A percentile compares a stretch with the other conserved stretches of the same genome.
Conservation (phyloP, 129 eudicot species). For the carrot (Daucus carota) region DNA sequence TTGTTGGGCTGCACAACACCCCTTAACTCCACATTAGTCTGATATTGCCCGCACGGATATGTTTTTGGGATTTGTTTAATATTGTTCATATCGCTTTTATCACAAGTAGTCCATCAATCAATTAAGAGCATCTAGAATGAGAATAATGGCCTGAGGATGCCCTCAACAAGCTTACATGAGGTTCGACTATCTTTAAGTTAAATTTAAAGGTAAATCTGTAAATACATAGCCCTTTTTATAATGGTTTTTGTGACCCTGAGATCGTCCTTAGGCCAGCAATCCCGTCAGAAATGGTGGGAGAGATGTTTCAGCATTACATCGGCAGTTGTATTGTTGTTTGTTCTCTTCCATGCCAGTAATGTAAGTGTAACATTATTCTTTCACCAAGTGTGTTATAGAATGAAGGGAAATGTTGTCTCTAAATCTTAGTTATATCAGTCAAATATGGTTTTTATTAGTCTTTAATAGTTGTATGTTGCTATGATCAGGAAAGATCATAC, state of each 20-base stretch:
- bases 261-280: no score
- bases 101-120: neutral
- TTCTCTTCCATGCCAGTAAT: neutral
- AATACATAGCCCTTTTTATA: no score
- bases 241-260: no score
- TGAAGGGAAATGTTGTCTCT: neutral
- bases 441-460: neutral
- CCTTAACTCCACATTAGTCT: no score
- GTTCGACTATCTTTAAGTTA: no score
- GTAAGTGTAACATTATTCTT: neutral
- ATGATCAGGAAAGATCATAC: neutral
- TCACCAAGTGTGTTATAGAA: neutral
- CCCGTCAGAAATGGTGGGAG: neutral
- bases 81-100: neutral
- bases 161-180: no score
- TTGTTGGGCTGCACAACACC: no score
- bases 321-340: neutral
- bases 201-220: no score
- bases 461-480: conserved; percentile 6
- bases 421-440: neutral
- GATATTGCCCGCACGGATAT: no score
- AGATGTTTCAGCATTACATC: neutral
- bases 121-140: neutral
- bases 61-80: no score
- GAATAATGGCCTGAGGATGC: no score